These are phyloP conservation scores for Brassica hybrid DNA, from an alignment of 441 rosid species.

Conservation along the genomic window DNA sequence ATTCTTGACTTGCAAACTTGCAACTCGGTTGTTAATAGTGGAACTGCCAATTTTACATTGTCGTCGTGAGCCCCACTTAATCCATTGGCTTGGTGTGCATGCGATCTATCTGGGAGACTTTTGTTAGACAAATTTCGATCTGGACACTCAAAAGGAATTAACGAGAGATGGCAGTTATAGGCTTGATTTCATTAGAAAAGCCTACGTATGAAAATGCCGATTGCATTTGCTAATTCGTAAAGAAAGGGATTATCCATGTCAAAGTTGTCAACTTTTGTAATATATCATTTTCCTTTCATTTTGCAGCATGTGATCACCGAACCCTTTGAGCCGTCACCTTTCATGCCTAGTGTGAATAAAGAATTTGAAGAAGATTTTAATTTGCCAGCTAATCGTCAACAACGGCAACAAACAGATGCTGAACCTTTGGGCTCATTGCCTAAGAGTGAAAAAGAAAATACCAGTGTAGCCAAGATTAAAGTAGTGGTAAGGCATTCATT, in stretches of 20 bases:
- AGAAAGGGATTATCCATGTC: slow-evolving; percentile 6
- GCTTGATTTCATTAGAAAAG: background rate
- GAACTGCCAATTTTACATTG: background rate
- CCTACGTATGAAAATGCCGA: background rate
- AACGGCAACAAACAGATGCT: too few species aligned
- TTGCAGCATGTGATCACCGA: slow-evolving; percentile 90
- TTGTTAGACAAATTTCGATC: slow-evolving; percentile 7
- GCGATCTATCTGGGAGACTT: slow-evolving; percentile 10
- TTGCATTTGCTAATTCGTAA: slow-evolving; percentile 14
- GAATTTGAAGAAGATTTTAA: too few species aligned
- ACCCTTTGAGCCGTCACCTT: slow-evolving; percentile 94
- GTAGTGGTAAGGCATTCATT: slow-evolving; percentile 68
- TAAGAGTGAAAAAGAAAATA: slow-evolving; percentile 76
- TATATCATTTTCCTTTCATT: slow-evolving; percentile 6
- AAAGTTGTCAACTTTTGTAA: slow-evolving; percentile 17
- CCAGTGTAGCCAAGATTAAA: slow-evolving; percentile 89
- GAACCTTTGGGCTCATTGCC: too few species aligned
- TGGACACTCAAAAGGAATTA: background rate
- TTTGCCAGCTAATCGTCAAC: too few species aligned
- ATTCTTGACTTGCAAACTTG: slow-evolving; percentile 4
- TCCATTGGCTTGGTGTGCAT: slow-evolving; percentile 11
- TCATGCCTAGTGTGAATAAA: slow-evolving; percentile 74
- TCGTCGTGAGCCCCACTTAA: slow-evolving; percentile 14
- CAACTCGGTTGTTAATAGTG: background rate
- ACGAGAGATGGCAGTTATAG: slow-evolving; percentile 15